Evolutionary conservation across 1,284 basidiomycete genomes (phyloP).

Genomic region (Macrocystidia cucumis): DNA sequence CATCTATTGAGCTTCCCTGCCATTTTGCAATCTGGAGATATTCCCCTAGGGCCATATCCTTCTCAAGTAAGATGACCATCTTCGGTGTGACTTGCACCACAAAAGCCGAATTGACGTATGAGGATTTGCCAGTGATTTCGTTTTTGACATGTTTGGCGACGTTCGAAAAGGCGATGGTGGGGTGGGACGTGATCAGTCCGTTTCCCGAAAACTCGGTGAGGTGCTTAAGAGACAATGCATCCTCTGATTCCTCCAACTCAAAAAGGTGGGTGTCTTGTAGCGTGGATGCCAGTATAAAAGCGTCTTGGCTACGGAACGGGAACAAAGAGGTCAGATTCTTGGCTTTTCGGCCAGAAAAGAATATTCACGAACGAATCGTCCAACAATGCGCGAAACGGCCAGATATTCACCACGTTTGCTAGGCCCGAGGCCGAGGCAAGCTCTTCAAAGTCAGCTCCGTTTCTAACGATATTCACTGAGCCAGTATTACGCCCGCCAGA

Average conservation of each 20-base stretch:
- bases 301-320: conserved; percentile 30
- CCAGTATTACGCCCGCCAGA: conserved; percentile 83
- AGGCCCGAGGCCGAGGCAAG: conserved; percentile 56
- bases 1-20: conserved; percentile 10
- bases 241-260: conserved; percentile 30
- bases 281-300: conserved; percentile 54
- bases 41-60: conserved; percentile 28
- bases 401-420: conserved; percentile 51
- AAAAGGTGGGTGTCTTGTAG: conserved; percentile 45
- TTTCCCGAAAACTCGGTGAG: conserved; percentile 18
- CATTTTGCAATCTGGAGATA: conserved; percentile 19
- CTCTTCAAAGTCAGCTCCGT: conserved; percentile 80
- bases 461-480: conserved; percentile 75
- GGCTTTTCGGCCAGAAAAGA: neutral
- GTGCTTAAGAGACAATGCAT: conserved; percentile 28
- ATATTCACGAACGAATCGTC: conserved; percentile 38
- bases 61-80: conserved; percentile 47
- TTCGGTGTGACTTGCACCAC: conserved; percentile 68
- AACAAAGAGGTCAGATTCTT: conserved; percentile 8
- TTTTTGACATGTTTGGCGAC: conserved; percentile 31
- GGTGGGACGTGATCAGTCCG: conserved; percentile 37
- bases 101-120: conserved; percentile 44
- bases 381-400: conserved; percentile 50
- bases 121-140: conserved; percentile 19
- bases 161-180: conserved; percentile 65